Evolutionary conservation across 1,139 yeast genomes (phyloP), one percentile per base, ranked within the genome.

Genomic region (Suhomyces wounanorum): DNA sequence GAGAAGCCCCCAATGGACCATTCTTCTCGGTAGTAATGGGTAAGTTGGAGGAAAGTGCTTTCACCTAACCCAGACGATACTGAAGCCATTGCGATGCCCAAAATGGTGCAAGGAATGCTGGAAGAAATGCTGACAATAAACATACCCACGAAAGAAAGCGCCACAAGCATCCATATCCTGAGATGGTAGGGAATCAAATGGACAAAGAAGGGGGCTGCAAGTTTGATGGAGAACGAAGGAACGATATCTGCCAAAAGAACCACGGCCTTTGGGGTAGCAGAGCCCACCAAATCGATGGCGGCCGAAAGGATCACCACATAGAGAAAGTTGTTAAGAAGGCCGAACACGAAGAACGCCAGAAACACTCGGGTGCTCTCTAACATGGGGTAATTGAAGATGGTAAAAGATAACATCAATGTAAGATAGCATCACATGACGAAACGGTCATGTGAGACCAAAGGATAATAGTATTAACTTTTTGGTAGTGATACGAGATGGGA

Each of bases 231-330:
- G 58, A 92, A 86, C 1, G 97, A 82, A 0, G 99, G 98, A 35
- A 89, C 57, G 35, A 94, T 89, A 65, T 94, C 97, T 0, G 96
- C 95, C 51, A 94, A 69, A 13, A 94, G 71, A 4, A 94, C 96
- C 7, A 86, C 73, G 0, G 96, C 94, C 66, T 94, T 92, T 13
- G 98, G 98, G 0, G 89, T 81, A 16, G 77, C 62, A 0, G 89
- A 81, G 0, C 97, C 97, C 1, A 92, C 97, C 17, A 94, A 72
- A 63, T 94, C 98, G 39, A 89, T 82, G 2, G 98, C 98, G 0
- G 98, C 96, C 0, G 96, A 85, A 18, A 94, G 73, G 41, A 92
- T 91, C 30, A 94, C 94, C 45, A 92, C 98, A 69, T 92, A 94
- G 2, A 92, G 79, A 7, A 92, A 87, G 65, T 94, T 94, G 69